These are phyloP conservation scores for Coemansia sp. DNA, from an alignment of 192 early-diverging fungal species.

Conservation along the genomic window DNA sequence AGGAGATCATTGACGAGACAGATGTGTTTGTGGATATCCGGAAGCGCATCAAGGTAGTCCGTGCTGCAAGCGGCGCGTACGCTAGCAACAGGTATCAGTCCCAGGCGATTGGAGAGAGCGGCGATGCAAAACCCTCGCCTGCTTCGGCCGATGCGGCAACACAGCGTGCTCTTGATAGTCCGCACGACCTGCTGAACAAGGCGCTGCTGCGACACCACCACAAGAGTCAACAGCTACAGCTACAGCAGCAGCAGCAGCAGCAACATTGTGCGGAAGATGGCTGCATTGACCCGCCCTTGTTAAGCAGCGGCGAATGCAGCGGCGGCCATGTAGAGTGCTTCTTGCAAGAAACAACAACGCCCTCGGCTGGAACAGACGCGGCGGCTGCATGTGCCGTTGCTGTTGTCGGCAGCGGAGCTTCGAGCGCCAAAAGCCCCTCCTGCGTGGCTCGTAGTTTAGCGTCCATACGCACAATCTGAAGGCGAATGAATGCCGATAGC, in stretches of 20 bases:
- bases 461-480: neutral
- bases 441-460: neutral
- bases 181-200: neutral
- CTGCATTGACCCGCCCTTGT: neutral
- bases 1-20: conserved; percentile 82
- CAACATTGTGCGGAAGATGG: neutral
- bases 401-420: neutral
- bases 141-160: neutral
- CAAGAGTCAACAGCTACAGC: neutral
- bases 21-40: conserved; percentile 64
- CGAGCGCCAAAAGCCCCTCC: neutral
- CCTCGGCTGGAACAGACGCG: neutral
- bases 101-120: neutral
- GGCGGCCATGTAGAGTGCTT: neutral
- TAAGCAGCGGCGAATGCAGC: neutral
- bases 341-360: neutral
- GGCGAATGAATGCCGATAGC: no score
- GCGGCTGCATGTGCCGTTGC: neutral
- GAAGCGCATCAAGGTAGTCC: conserved; percentile 44
- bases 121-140: neutral
- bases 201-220: neutral
- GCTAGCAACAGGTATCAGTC: neutral
- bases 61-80: conserved; percentile 20
- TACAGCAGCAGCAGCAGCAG: neutral
- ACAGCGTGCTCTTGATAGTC: neutral